Percentiles rank a stretch among this genome's conserved stretches.
Conservation (phyloP, 495 filamentous ascomycete genomes). For the Lasiosphaeria hispida region DNA sequence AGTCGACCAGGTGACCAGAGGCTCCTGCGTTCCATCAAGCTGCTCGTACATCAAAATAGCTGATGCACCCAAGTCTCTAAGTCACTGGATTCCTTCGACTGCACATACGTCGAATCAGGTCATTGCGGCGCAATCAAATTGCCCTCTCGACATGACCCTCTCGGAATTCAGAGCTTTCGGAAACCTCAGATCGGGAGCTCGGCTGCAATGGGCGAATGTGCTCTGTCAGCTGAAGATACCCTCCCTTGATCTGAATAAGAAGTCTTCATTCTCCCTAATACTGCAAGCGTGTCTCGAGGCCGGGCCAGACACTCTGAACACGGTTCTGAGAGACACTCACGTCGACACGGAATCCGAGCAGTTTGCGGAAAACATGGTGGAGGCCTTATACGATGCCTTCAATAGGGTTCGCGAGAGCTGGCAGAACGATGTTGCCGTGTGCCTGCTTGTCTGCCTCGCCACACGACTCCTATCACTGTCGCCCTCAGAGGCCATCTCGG, state of each 20-base stretch:
- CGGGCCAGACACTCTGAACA: slow-evolving; percentile 12
- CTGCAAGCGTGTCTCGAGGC: slow-evolving; percentile 51
- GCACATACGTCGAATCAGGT: slow-evolving; percentile 40
- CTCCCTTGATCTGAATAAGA: slow-evolving; percentile 45
- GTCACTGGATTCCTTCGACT: slow-evolving; percentile 14
- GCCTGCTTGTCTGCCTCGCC: slow-evolving; percentile 18
- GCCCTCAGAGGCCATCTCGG: neutral
- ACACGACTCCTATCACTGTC: slow-evolving; percentile 19
- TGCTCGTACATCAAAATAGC: no score
- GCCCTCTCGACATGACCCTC: slow-evolving; percentile 43
- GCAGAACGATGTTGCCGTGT: slow-evolving; percentile 21
- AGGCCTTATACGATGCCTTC: slow-evolving; percentile 7
- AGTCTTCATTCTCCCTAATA: slow-evolving; percentile 42
- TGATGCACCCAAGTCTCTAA: no score
- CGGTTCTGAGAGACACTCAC: slow-evolving; percentile 20
- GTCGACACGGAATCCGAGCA: no score
- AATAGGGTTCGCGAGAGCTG: slow-evolving; percentile 17
- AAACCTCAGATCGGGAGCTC: slow-evolving; percentile 44
- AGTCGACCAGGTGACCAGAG: no score
- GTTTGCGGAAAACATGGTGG: no score
- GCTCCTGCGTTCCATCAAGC: no score
- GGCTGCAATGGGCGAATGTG: slow-evolving; percentile 57
- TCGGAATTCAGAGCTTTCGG: slow-evolving; percentile 53
- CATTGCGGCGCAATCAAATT: slow-evolving; percentile 44
- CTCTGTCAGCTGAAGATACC: slow-evolving; percentile 48